Base-by-base conservation (phyloP, 2,329 filamentous ascomycete species). In the Aquanectria penicillioides region DNA sequence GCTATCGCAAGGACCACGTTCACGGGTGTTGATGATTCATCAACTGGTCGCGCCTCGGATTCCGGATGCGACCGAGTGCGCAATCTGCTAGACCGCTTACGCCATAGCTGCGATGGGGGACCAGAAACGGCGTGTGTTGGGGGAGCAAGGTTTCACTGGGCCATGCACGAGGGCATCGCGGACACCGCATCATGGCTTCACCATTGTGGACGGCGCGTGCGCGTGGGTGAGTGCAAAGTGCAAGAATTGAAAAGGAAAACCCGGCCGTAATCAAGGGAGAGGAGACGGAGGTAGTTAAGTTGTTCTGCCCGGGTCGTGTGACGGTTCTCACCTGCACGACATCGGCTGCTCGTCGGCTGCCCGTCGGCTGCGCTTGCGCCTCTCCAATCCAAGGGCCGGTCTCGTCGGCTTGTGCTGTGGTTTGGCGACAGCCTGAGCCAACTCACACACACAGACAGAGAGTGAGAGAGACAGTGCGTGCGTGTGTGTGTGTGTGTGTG, bases 51-150 rank as follows among this genome's bases (percentile, higher is more conserved):
- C 18, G 28, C 22, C 46, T 57, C 54, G 38, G 54, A 50, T 29
- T 15, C 33, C 54, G 54, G 38, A 33, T 29, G 36, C 25, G 29
- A 44, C 54, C 38, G 40, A 51, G 36, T 22, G 48, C 55, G 55
- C 55, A 34, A 57, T 57, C 17, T 28, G 47, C 55, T 40, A 52
- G 41, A 33, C 55, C 40, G 28, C 47, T 57, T 52, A 46, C 55
- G 55, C 55, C 40, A 57, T 57, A 52, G 48, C n/a, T 31, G 15
- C 22, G 25, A 17, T 15, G 33, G 33, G n/a, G 20, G 34, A 37
- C 12, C 13, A 18, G 10, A 18, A 13, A 26, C 25, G 40, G 40
- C 20, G 25, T 44, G 25, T 26, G 40, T 26, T n/a, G 40, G 22
- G 22, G 11, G 38, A 25, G 12, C 7, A 28, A 18, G 3, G 13